Conservation (phyloP, 2,329 filamentous ascomycete species). For the Ophiostoma himal-ulmi region DNA sequence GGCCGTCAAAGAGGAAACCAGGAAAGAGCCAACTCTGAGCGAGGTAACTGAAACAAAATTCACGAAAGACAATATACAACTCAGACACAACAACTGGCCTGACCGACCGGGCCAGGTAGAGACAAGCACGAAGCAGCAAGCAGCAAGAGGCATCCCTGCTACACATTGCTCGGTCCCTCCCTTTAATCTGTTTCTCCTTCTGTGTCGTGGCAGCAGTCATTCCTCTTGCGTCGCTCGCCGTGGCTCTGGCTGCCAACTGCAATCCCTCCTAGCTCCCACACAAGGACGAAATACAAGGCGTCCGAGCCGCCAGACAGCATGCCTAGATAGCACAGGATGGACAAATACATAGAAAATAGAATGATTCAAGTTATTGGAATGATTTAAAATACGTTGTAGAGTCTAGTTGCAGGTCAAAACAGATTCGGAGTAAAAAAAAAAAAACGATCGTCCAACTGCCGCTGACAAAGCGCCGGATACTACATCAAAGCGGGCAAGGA, state of each 20-base stretch:
- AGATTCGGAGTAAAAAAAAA: not conserved
- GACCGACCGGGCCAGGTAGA: not conserved
- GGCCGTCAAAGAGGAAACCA: not conserved
- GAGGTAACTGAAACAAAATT: not conserved
- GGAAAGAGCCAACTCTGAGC: not conserved
- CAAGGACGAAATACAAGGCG: slow-evolving; percentile 1
- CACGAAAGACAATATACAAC: not conserved
- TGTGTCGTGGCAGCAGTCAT: not conserved
- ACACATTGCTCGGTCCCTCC: not conserved
- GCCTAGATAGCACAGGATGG: not conserved
- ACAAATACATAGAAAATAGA: not conserved
- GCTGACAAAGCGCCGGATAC: not conserved
- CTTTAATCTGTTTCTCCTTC: not conserved
- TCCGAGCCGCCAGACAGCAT: not conserved
- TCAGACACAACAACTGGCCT: not conserved
- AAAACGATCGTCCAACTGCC: not conserved
- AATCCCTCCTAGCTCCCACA: not conserved
- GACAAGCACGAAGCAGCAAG: not conserved
- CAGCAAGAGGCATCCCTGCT: not conserved
- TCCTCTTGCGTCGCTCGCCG: not conserved
- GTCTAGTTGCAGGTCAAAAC: no score
- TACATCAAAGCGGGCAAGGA: not conserved
- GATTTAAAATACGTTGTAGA: no score
- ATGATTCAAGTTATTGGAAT: no score
- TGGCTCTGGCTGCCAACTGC: not conserved